Base-by-base conservation (phyloP, 768 basidiomycete species). In the Rhodotorula sphaerocarpa region DNA sequence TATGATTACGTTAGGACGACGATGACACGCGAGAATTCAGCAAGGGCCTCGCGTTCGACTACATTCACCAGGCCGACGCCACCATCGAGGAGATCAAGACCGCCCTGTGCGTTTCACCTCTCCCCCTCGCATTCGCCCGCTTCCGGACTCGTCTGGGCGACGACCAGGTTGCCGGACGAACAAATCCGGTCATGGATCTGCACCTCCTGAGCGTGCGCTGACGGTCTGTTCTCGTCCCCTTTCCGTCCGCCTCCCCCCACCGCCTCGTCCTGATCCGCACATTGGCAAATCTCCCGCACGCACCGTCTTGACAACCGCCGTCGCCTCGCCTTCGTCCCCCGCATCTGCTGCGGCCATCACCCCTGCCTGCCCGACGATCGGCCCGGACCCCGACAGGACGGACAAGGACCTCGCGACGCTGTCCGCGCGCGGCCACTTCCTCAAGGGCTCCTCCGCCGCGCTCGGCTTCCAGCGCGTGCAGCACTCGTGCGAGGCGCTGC, bases 361-460 rank as follows among this genome's bases (percentile, higher is more conserved):
- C n/a, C n/a, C n/a, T n/a, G n/a, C n/a, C n/a, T n/a, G n/a, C n/a
- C n/a, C n/a, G n/a, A n/a, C n/a, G n/a, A n/a, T n/a, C n/a, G n/a
- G n/a, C n/a, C n/a, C n/a, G n/a, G n/a, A n/a, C n/a, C n/a, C n/a
- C n/a, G n/a, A n/a, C n/a, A 51, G 67, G 31, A 27, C 39, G 14
- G 39, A 65, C 25, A 52, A 53, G n/a, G 81, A 91, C 68, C 81
- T 93, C 15, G 68, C 71, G 15, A 74, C 81, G 58, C 82, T 99
- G 23, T 86, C 87, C 4, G 76, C 78, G 23, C 80, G 86, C 15
- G 95, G 92, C 0, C 93, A 99, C 76, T 99, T 88, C 77, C 83
- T 97, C 73, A 99, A 97, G 76, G 93, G 93, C 50, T 96, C 92
- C 4, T 93, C 91, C 18, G 92, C 92, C 33, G 89, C 92, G 4